Evolutionary conservation across 2,329 filamentous ascomycete genomes (phyloP), one percentile per base, ranked within the genome.

Genomic region (Hansfordia pulvinata): DNA sequence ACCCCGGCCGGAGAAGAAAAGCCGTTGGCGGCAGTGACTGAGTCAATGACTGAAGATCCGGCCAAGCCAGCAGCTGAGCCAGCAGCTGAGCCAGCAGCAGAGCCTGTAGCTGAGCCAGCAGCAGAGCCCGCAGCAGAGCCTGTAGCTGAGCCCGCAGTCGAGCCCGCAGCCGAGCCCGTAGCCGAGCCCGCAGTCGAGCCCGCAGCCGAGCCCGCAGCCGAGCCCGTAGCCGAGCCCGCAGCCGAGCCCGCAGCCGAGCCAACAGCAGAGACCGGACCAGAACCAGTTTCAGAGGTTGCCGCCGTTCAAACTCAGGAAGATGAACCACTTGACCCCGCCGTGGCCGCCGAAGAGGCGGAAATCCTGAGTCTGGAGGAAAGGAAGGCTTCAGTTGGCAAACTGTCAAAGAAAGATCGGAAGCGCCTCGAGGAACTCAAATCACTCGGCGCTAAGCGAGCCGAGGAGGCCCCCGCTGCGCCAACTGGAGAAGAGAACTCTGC

Each of bases 21-120:
- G 10, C n/a, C 8, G 7, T 15, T 15, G n/a, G n/a, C n/a, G n/a
- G n/a, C n/a, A n/a, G n/a, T n/a, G n/a, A n/a, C n/a, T n/a, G n/a
- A n/a, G n/a, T n/a, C n/a, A n/a, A n/a, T n/a, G n/a, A n/a, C n/a
- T n/a, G n/a, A n/a, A n/a, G n/a, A n/a, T 13, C 3, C 24, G 18
- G 10, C 19, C 21, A 27, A 33, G 19, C 31, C 10, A 21, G 20
- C 34, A 11, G 25, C 25, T 24, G 20, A 31, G 6, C 26, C 30
- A 20, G 14, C 13, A 15, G 21, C n/a, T n/a, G n/a, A n/a, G n/a
- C n/a, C n/a, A n/a, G n/a, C n/a, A n/a, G n/a, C n/a, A n/a, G n/a
- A n/a, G n/a, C n/a, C n/a, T n/a, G n/a, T n/a, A n/a, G n/a, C n/a
- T 11, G 16, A 12, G 4, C 21, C 21, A 10, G 10, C 8, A 4